Base-by-base conservation (phyloP, 371 early-diverging fungal genomes). In the Saksenaea vasiformis region DNA sequence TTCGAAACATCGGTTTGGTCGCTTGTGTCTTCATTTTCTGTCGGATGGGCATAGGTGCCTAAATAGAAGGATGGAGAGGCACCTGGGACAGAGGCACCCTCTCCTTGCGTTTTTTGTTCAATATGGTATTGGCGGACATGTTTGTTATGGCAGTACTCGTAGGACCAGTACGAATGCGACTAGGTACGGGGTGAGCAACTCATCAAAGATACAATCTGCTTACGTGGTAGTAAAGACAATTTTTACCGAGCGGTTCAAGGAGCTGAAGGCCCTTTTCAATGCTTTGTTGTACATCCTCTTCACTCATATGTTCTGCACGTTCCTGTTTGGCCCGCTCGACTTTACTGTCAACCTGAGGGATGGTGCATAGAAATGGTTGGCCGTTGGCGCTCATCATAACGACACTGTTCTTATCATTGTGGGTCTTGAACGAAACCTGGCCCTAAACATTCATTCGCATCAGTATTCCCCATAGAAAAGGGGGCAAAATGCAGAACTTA, bases 131-230 rank as follows among this genome's bases (percentile, higher is more conserved):
- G 94, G 3, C 91, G 87, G 15, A 94, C 85, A 44, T 86, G 75
- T 36, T 69, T 73, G 47, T 76, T 73, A 70, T 90, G 92, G 66
- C 94, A 94, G 68, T 87, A 91, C 72, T 94, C 93, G 62, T 91
- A 94, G 0, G 87, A 78, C 92, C 92, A 94, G 73, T 87, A 93
- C 17, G 82, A 86, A 27, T 76, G 73, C 17, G 70, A 66, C 84
- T 91, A 78, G 53, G 22, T 51, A 17, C 47, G 8, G 10, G 5
- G 14, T 10, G 15, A n/a, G 54, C n/a, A 44, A 9, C 39, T 39
- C 11, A 28, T 27, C 47, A 19, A 58, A 35, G 17, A 28, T 2
- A 39, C 5, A 58, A 39, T n/a, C 54, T 51, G 65, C 67, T 65
- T 66, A 83, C 82, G 27, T 64, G 68, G 44, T 70, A 78, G 19